phyloP scores from a whole-genome alignment of 2,329 filamentous ascomycete genomes.

The Colletotrichum echinochloae region DNA sequence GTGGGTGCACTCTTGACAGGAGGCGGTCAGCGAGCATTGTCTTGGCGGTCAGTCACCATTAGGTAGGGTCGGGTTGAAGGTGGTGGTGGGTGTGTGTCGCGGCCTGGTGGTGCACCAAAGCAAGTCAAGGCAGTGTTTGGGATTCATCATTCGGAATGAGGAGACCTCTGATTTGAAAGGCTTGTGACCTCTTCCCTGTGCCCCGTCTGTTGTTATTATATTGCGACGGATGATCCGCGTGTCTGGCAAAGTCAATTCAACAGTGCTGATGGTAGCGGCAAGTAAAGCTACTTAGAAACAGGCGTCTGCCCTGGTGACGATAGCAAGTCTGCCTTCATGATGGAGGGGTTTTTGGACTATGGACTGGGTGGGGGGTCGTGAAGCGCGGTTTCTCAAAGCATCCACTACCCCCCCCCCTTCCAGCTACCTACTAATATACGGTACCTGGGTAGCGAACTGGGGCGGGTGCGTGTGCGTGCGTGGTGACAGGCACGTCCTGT shows the following conservation, averaged over 20 bases:
- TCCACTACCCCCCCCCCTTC: slow-evolving; percentile 10
- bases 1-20: slow-evolving; percentile 7
- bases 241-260: background rate
- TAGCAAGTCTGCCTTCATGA: background rate
- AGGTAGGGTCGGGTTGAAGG: slow-evolving; percentile 12
- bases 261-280: background rate
- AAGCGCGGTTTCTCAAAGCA: background rate
- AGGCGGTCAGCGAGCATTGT: slow-evolving; percentile 32
- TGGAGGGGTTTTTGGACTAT: slow-evolving; percentile 4
- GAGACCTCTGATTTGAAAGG: slow-evolving; percentile 13
- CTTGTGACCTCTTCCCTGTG: slow-evolving; percentile 6
- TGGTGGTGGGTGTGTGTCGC: slow-evolving; percentile 17
- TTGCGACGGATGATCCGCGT: slow-evolving; percentile 6
- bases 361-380: background rate
- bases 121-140: background rate
- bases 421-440: no score
- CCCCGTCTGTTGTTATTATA: slow-evolving; percentile 5
- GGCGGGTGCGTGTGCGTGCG: slow-evolving; percentile 23
- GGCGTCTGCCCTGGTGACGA: background rate
- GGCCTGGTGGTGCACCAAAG: slow-evolving; percentile 11
- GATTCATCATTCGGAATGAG: slow-evolving; percentile 32
- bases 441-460: background rate
- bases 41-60: slow-evolving; percentile 32
- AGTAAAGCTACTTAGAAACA: background rate
- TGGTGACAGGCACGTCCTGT: slow-evolving; percentile 2